Evolutionary conservation across 2,329 filamentous ascomycete species (phyloP), one percentile per base, ranked within the genome.

Genomic region (Trichoderma atrobrunneum): DNA sequence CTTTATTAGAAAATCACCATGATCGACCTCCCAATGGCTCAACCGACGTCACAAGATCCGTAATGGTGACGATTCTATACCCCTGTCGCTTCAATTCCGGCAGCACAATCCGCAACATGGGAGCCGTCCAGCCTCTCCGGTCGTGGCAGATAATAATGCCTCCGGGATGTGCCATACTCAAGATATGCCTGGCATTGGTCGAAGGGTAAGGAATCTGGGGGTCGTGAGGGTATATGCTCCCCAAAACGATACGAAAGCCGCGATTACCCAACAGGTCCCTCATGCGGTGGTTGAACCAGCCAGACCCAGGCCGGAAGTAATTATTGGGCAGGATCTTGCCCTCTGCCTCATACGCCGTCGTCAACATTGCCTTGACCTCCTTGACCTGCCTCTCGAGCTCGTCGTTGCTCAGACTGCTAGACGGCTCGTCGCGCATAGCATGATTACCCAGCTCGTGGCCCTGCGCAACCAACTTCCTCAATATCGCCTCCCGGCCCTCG

Each of bases 91-190:
- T 90, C 77, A 97, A 82, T 78, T 93, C 91, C 0, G 92, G 92
- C 75, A 97, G 80, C 51, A 96, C 91, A 73, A 84, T 87, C 51
- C 85, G 84, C 81, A 97, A 79, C 93, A 97, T 96, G 0, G 92
- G 91, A 62, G 87, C 85, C 30, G 93, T 97, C 93, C 94, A 97
- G n/a, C 86, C 84, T 77, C 94, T 86, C 75, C 94, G 81, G 83
- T 97, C 94, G 83, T 97, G 94, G 78, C 93, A 95, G 66, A 97
- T 91, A 73, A 97, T 90, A 72, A 97, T 91, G 32, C 88, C 91
- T 0, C 94, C 94, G 0, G 92, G 90, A 61, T 88, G 85, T 43
- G 92, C 85, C 91, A 94, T 94, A 82, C 92, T 94, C 76, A 97
- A 80, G 5, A 97, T 88, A 83, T 97, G 94, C 75, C 84, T 85